Evolutionary conservation across 805 yeast genomes (phyloP).

Genomic region (Wickerhamomyces sydowiorum): DNA sequence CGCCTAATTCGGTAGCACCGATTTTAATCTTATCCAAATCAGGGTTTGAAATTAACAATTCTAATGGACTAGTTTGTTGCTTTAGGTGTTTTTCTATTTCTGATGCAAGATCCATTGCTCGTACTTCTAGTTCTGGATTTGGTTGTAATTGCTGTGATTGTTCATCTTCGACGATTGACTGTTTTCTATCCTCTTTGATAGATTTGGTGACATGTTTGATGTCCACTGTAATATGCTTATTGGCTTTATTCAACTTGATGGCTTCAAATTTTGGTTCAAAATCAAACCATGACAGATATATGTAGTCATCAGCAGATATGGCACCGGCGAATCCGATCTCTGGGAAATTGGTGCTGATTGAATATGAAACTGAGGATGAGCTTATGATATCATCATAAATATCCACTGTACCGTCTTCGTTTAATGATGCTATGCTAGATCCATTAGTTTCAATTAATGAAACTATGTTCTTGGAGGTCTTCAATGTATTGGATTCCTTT

Average conservation of each 20-base stretch:
- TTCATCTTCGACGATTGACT: constrained; percentile 21
- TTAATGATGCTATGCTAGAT: constrained; percentile 19
- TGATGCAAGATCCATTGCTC: constrained; percentile 15
- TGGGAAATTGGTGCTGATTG: constrained; percentile 18
- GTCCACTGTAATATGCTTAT: constrained; percentile 19
- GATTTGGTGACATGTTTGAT: constrained; percentile 13
- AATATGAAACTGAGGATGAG: constrained; percentile 4
- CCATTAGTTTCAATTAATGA: not conserved
- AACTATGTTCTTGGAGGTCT: not conserved
- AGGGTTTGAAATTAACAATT: constrained; percentile 21
- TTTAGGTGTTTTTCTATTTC: constrained; percentile 11
- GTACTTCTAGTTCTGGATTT: constrained; percentile 25
- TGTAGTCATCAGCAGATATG: constrained; percentile 7
- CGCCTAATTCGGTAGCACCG: constrained; percentile 35
- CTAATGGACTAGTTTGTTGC: constrained; percentile 16
- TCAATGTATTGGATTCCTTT: not conserved
- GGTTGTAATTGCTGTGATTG: constrained; percentile 16
- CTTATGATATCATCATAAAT: constrained; percentile 19
- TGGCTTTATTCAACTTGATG: constrained; percentile 17
- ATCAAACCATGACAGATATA: constrained; percentile 31
- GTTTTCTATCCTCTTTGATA: constrained; percentile 10
- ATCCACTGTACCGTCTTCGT: constrained; percentile 27
- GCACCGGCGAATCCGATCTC: constrained; percentile 23
- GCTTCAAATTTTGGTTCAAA: constrained; percentile 33
- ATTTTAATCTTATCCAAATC: constrained; percentile 35